A percentile compares a stretch with the other conserved stretches of the same genome.
phyloP scores from a whole-genome alignment of 208 protist species.

The Leishmania braziliensis region DNA sequence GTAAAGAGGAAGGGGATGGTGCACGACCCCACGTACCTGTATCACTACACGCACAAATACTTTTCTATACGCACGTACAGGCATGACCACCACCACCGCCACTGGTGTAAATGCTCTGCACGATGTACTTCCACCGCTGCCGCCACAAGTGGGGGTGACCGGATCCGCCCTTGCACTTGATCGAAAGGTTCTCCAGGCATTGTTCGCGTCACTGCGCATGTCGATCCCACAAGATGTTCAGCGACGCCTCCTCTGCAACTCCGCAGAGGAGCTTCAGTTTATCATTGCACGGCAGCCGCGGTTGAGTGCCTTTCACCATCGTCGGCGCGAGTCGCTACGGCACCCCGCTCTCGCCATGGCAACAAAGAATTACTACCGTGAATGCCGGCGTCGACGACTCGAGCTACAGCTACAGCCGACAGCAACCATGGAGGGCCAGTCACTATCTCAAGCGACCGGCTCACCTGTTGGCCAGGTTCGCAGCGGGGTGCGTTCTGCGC shows the following conservation, averaged over 20 bases:
- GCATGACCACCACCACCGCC: neutral
- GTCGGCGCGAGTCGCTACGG: constrained; percentile 67
- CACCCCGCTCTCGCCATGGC: constrained; percentile 85
- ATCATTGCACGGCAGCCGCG: constrained; percentile 72
- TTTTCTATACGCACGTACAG: neutral
- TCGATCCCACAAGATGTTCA: constrained; percentile 58
- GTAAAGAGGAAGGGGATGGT: neutral
- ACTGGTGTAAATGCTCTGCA: neutral
- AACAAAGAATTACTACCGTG: constrained; percentile 67
- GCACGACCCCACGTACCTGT: neutral
- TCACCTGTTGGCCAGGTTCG: neutral
- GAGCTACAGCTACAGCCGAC: constrained; percentile 25
- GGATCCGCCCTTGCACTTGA: constrained; percentile 6
- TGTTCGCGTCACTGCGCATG: constrained; percentile 74
- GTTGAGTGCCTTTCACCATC: constrained; percentile 70
- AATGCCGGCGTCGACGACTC: constrained; percentile 29
- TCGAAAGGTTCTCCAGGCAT: constrained; percentile 41
- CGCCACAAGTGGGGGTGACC: neutral
- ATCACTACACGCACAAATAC: neutral
- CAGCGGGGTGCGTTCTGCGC: constrained; percentile 1
- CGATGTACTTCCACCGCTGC: neutral
- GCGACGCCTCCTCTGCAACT: constrained; percentile 36
- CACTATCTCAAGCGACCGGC: neutral
- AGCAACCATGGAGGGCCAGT: constrained; percentile 6
- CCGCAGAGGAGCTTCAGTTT: constrained; percentile 70